Evolutionary conservation across 2,329 filamentous ascomycete species (phyloP).

Genomic region (Aspergillus intermedius): DNA sequence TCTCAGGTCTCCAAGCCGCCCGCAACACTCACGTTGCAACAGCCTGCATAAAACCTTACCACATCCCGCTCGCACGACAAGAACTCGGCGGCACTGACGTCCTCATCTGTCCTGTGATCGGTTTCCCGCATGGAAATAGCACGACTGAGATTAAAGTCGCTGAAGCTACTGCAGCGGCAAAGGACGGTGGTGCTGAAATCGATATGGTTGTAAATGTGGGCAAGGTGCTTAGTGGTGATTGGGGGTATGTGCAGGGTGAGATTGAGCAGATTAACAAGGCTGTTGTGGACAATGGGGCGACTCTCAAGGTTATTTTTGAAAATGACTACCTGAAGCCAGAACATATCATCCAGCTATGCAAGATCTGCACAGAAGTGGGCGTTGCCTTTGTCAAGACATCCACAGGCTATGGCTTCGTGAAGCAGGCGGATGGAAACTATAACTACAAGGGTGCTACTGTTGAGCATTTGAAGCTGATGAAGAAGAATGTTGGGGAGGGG

Average conservation of each 20-base stretch:
- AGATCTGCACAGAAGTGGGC: constrained; percentile 46
- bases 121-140: constrained; percentile 56
- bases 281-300: constrained; percentile 39
- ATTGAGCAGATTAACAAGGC: constrained; percentile 46
- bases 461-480: constrained; percentile 50
- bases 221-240: constrained; percentile 51
- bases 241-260: constrained; percentile 51
- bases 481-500: constrained; percentile 34
- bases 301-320: constrained; percentile 58
- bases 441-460: constrained; percentile 50
- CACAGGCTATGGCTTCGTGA: constrained; percentile 56
- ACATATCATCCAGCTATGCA: constrained; percentile 48
- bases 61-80: constrained; percentile 43
- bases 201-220: constrained; percentile 57
- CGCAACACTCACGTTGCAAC: constrained; percentile 47
- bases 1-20: constrained; percentile 44
- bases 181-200: constrained; percentile 48
- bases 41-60: constrained; percentile 55
- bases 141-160: constrained; percentile 49
- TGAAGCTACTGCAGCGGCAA: constrained; percentile 46
- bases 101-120: constrained; percentile 52
- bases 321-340: constrained; percentile 50
- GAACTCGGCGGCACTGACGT: constrained; percentile 46
- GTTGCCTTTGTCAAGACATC: constrained; percentile 58
- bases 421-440: constrained; percentile 47